A percentile compares a stretch with the other conserved stretches of the same genome.
These are phyloP conservation scores for Udeniomyces megalosporus DNA, from an alignment of 768 basidiomycete genomes.

Conservation along the genomic window DNA sequence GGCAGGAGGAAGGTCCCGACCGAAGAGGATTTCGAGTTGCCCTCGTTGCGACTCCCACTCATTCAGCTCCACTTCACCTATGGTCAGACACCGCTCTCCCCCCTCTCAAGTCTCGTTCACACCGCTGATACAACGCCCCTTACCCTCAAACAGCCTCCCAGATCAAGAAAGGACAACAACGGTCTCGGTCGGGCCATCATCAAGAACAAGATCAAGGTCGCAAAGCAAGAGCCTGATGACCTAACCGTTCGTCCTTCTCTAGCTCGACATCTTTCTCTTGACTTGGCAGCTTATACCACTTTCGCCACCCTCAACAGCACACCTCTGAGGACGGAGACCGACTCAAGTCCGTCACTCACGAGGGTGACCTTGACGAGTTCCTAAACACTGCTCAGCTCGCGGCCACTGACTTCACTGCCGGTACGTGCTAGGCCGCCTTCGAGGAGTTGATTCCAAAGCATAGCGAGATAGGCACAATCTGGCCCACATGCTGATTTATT, in stretches of 20 bases:
- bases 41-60: too few species aligned
- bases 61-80: not conserved
- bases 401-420: constrained; percentile 88
- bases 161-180: constrained; percentile 25
- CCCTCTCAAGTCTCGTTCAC: not conserved
- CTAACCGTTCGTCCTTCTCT: constrained; percentile 41
- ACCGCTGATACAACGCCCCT: not conserved
- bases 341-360: constrained; percentile 85
- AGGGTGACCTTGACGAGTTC: constrained; percentile 89
- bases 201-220: constrained; percentile 71
- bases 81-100: not conserved
- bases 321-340: constrained; percentile 54
- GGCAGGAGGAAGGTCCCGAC: too few species aligned
- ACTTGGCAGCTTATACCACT: too few species aligned
- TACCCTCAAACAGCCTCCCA: constrained; percentile 14
- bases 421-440: constrained; percentile 33
- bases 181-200: constrained; percentile 92
- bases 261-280: not conserved
- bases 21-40: too few species aligned
- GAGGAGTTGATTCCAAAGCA: too few species aligned
- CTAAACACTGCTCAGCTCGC: constrained; percentile 86
- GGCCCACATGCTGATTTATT: not conserved
- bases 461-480: not conserved
- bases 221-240: constrained; percentile 30
- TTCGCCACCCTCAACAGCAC: constrained; percentile 31